Conservation (phyloP, 2,329 filamentous ascomycete genomes). For the Pseudohalonectria lignicola region DNA sequence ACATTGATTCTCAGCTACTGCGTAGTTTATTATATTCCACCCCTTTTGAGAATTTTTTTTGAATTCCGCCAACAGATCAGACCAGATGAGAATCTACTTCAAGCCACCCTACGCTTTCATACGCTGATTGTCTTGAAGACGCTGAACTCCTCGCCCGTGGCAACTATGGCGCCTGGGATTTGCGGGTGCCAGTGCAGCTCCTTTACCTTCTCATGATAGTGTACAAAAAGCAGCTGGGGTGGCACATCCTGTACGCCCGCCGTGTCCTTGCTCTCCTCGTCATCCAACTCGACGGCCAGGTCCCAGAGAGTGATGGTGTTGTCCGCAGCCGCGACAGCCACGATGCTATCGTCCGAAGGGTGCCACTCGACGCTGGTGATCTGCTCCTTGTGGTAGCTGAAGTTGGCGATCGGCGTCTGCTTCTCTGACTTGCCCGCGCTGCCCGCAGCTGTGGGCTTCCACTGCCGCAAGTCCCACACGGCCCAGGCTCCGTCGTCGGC, state of each 20-base stretch:
- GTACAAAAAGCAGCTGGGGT: conserved; percentile 89
- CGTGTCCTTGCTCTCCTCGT: conserved; percentile 88
- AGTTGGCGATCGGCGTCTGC: conserved; percentile 71
- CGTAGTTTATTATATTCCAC: too few relatives aligned
- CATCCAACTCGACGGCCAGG: conserved; percentile 89
- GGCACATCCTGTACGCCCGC: conserved; percentile 83
- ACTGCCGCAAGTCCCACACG: conserved; percentile 92
- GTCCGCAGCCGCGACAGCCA: conserved; percentile 84
- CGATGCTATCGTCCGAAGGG: conserved; percentile 90
- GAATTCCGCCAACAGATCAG: too few relatives aligned
- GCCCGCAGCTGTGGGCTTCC: conserved; percentile 56
- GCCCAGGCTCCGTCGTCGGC: conserved; percentile 91
- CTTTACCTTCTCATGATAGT: conserved; percentile 91
- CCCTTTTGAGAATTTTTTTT: too few relatives aligned
- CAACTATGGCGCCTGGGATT: conserved; percentile 80
- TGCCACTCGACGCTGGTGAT: conserved; percentile 97
- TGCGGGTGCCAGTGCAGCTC: conserved; percentile 97
- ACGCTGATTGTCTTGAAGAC: conserved; percentile 79
- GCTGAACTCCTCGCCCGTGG: conserved; percentile 83
- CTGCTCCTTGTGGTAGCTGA: conserved; percentile 92
- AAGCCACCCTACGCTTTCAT: conserved; percentile 27
- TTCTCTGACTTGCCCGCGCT: conserved; percentile 40
- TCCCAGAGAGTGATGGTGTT: conserved; percentile 96
- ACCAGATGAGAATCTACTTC: too few relatives aligned
- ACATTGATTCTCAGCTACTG: too few relatives aligned